A percentile compares a stretch with the other conserved stretches of the same genome.
Conservation (phyloP, 306 rosid species). For the Cucumis sativus region DNA sequence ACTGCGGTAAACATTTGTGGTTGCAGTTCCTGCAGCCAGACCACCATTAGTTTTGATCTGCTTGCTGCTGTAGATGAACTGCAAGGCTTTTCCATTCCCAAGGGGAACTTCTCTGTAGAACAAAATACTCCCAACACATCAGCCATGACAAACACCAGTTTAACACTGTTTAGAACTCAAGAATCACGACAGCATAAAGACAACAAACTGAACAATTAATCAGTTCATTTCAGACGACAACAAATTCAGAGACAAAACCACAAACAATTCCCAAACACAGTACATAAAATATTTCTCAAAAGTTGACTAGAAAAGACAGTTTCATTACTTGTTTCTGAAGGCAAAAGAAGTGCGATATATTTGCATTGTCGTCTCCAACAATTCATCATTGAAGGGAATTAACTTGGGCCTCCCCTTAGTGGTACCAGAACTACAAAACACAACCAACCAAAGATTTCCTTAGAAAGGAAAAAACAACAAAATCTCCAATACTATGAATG, state of each 20-base stretch:
- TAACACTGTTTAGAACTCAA: not conserved
- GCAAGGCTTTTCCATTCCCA: conserved; percentile 62
- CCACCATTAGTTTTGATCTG: conserved; percentile 65
- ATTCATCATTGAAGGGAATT: conserved; percentile 79
- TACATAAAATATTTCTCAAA: not conserved
- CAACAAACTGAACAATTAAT: not conserved
- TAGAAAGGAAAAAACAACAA: not conserved
- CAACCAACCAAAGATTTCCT: conserved; percentile 6
- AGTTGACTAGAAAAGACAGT: not conserved
- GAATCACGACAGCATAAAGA: not conserved
- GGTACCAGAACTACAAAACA: conserved; percentile 68
- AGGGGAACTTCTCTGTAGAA: conserved; percentile 61
- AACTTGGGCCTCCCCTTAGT: conserved; percentile 76
- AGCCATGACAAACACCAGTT: conserved; percentile 7
- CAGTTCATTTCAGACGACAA: not conserved
- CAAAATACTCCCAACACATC: not conserved
- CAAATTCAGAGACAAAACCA: not conserved
- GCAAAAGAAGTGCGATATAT: conserved; percentile 75
- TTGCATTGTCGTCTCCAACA: conserved; percentile 66
- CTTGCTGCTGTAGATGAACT: conserved; percentile 72
- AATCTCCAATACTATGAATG: not conserved
- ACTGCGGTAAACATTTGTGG: conserved; percentile 55
- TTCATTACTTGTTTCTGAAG: conserved; percentile 59
- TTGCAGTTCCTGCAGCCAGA: conserved; percentile 69
- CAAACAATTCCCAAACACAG: not conserved